phyloP scores from a whole-genome alignment of 352 stramenopile genomes.

The Globisporangium barbulae region DNA sequence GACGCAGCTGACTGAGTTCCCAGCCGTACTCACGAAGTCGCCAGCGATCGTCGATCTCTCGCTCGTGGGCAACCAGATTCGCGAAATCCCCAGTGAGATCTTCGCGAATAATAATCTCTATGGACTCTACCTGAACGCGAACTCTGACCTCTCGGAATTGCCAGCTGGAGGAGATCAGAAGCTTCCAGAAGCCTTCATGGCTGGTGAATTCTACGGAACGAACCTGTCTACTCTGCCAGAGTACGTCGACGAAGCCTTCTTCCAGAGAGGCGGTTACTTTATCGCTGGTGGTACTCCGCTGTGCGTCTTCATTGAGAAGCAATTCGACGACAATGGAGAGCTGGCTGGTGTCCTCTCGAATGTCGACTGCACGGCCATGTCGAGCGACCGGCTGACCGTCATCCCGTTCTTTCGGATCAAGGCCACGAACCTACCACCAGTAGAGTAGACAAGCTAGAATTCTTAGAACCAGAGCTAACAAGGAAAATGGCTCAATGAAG shows the following conservation, averaged over 20 bases:
- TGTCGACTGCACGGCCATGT: conserved; percentile 1
- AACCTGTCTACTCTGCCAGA: conserved; percentile 3
- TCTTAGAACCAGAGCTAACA: neutral
- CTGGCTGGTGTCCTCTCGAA: neutral
- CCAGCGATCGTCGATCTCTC: conserved; percentile 4
- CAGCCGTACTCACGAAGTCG: neutral
- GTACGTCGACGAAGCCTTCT: conserved; percentile 18
- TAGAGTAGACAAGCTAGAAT: neutral
- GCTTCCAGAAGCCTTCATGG: neutral
- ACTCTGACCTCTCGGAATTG: conserved; percentile 20
- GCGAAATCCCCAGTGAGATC: conserved; percentile 6
- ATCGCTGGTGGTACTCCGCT: conserved; percentile 3
- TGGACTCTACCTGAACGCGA: conserved; percentile 13
- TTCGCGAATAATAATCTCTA: conserved; percentile 5
- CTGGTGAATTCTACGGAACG: conserved; percentile 4
- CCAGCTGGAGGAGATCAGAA: conserved; percentile 3
- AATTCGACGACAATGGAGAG: neutral
- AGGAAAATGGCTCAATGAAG: neutral
- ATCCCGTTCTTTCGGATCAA: conserved; percentile 10
- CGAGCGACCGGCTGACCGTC: neutral
- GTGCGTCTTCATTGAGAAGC: neutral
- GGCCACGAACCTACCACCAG: conserved; percentile 1
- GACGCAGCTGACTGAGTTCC: conserved; percentile 1
- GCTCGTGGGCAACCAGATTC: conserved; percentile 23
- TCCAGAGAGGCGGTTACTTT: neutral